These are phyloP conservation scores for Eutrema heterophyllum DNA, from an alignment of 345 rosid species.

Conservation along the genomic window DNA sequence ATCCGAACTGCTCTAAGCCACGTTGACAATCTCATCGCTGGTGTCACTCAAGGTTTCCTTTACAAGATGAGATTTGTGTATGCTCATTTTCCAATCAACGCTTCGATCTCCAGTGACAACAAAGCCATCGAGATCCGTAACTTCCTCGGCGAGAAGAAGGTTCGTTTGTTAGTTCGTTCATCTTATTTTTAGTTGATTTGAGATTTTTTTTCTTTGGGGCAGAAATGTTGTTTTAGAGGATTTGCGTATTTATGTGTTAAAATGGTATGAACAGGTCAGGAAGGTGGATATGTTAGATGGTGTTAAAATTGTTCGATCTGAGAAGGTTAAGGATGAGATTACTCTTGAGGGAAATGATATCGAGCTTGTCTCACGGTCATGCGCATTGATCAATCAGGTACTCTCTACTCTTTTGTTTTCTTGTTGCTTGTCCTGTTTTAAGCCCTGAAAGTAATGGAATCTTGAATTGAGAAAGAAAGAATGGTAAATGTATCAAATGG, in stretches of 20 bases:
- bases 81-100: slow-evolving; percentile 83
- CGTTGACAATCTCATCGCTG: slow-evolving; percentile 60
- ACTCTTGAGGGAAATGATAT: slow-evolving; percentile 44
- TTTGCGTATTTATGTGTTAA: background rate
- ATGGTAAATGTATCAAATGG: background rate
- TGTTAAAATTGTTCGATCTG: slow-evolving; percentile 40
- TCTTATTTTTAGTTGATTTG: too few relatives aligned
- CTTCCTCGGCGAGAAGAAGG: slow-evolving; percentile 68
- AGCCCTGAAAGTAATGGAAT: background rate
- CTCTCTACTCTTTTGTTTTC: background rate
- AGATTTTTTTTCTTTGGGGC: background rate
- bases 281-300: slow-evolving; percentile 52
- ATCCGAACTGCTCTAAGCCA: slow-evolving; percentile 69
- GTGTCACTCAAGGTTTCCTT: slow-evolving; percentile 66
- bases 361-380: slow-evolving; percentile 44
- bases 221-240: background rate
- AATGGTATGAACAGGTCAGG: slow-evolving; percentile 34
- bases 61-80: slow-evolving; percentile 89
- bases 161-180: background rate
- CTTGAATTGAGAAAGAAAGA: background rate
- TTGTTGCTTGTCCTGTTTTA: background rate
- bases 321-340: slow-evolving; percentile 50
- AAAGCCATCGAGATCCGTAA: slow-evolving; percentile 70
- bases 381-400: slow-evolving; percentile 53
- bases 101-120: slow-evolving; percentile 46